Percentiles rank a stretch among this genome's conserved stretches.
Evolutionary conservation across 176 grass and related monocot species (phyloP).

Genomic region (Aegilops speltoides): DNA sequence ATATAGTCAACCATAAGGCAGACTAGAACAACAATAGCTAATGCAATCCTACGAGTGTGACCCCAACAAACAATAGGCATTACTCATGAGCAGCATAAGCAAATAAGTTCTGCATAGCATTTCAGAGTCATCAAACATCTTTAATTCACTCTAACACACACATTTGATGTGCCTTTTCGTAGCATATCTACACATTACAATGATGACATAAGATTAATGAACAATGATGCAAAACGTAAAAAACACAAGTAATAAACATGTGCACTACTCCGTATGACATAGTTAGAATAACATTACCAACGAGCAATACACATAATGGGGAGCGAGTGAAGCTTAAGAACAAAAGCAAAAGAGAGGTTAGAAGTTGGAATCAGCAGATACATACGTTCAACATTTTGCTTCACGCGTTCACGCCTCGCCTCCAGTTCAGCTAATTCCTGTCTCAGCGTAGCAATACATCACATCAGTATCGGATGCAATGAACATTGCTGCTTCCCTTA

Average conservation of each 20-base stretch:
- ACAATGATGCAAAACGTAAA: background rate
- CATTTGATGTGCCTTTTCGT: background rate
- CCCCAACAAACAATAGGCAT: background rate
- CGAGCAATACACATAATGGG: background rate
- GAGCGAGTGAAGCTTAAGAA: background rate
- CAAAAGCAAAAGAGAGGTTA: background rate
- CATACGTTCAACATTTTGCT: constrained; percentile 83
- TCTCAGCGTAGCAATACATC: background rate
- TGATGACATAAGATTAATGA: background rate
- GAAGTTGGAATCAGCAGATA: constrained; percentile 10
- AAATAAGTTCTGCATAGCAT: background rate
- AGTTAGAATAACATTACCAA: background rate
- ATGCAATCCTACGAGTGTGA: background rate
- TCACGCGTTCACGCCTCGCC: constrained; percentile 63
- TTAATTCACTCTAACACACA: background rate
- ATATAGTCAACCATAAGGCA: background rate
- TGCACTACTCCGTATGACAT: background rate
- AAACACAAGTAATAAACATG: background rate
- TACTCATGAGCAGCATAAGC: background rate
- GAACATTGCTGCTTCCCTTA: background rate
- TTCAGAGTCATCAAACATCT: background rate
- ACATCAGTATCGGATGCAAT: constrained; percentile 21
- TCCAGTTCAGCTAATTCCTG: constrained; percentile 88
- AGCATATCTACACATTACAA: background rate
- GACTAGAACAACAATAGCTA: background rate